Base-by-base conservation (phyloP, 2,329 filamentous ascomycete genomes). In the Alternaria incomplexa region DNA sequence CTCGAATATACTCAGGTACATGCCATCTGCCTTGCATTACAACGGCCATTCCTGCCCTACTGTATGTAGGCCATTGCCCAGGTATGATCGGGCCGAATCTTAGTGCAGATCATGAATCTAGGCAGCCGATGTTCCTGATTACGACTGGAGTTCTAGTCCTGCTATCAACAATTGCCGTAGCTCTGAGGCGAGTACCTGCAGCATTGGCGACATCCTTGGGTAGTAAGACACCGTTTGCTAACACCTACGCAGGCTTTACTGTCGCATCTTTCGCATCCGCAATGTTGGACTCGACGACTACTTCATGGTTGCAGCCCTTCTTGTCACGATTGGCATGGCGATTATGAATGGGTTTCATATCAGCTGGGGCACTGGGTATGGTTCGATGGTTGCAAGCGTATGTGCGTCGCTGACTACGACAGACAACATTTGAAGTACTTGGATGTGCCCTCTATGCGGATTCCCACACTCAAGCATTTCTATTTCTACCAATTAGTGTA, bases 401-500 rank as follows among this genome's bases (percentile, higher is more conserved):
- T 40, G 36, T 40, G 36, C 36, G 20, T n/a, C 13, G 17, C 20
- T 46, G 13, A 47, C 45, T 15, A 5, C 23, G 20, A 47, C 15
- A 47, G 45, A 47, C 45, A 47, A 47, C 45, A 47, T 47, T n/a
- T 47, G 23, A 26, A 17, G 45, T 6, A 47, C 45, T 47, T 47
- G 45, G 23, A 47, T n/a, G 45, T 47, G 23, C 45, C 45, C 6
- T 26, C 22, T 11, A 47, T 47, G 45, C 15, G 45, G 13, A 4
- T 47, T 10, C 45, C 45, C 23, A 47, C 45, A n/a, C 45, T 47
- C 20, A 47, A 47, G 23, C 45, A 26, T 25, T 47, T 69, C 67
- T 74, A 73, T 55, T 66, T 68, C 10, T 74, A 73, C 57, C 71
- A 74, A 58, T 30, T 73, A n/a, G 56, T 72, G 3, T 73, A 73